These are phyloP conservation scores for Eucalyptus regnans DNA, from an alignment of 345 rosid species.

Conservation along the genomic window DNA sequence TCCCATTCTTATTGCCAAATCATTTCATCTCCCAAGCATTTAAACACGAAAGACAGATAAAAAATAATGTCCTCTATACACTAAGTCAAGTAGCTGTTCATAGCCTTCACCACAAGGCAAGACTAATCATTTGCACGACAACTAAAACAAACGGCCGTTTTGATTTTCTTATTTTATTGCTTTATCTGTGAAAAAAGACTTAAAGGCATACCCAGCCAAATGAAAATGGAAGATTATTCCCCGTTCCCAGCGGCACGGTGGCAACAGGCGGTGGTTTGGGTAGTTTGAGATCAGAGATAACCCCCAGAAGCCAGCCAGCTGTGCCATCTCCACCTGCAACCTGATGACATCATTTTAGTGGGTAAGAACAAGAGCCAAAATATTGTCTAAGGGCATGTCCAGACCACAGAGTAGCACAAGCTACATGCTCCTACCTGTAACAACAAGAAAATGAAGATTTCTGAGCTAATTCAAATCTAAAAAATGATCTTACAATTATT, in stretches of 20 bases:
- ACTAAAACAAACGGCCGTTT: neutral
- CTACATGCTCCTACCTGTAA: neutral
- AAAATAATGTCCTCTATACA: neutral
- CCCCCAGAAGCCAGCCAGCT: slow-evolving; percentile 72
- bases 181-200: neutral
- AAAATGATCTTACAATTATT: slow-evolving; percentile 41
- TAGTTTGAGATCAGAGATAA: slow-evolving; percentile 60
- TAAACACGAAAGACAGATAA: neutral
- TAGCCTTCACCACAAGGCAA: neutral
- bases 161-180: neutral
- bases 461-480: neutral
- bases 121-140: neutral
- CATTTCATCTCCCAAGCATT: neutral
- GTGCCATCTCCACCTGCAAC: slow-evolving; percentile 85
- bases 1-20: neutral
- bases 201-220: slow-evolving; percentile 57
- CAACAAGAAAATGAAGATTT: neutral
- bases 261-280: slow-evolving; percentile 58
- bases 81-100: neutral
- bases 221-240: slow-evolving; percentile 66
- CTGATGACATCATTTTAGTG: slow-evolving; percentile 6
- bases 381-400: neutral
- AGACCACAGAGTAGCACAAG: neutral
- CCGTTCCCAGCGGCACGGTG: slow-evolving; percentile 67
- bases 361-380: neutral